Evolutionary conservation across 208 protist genomes (phyloP), one percentile per base, ranked within the genome.

Genomic region (Angomonas desouzai): DNA sequence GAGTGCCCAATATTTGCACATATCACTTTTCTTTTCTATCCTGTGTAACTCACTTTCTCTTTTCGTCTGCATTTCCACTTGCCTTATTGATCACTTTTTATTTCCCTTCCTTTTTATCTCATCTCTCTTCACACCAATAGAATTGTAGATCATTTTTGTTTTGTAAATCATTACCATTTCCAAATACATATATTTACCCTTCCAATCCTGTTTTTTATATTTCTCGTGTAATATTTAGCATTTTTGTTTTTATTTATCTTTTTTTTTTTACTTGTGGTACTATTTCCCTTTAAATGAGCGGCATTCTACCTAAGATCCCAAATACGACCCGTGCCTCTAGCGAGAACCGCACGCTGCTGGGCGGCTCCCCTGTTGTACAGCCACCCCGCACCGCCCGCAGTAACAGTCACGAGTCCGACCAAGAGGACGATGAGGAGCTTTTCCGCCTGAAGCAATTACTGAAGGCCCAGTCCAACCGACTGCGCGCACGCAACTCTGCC

Each of bases 391-490:
- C 28, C 32, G 55, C 18, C 28, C 47, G 20, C 36, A 28, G 34
- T 40, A 28, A 48, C 45, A 45, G 45, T 38, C 38, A 48, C 30
- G 40, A 60, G 25, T 58, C 25, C 64, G 32, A 30, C 36, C 34
- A 48, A n/a, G 56, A 11, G 36, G 56, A 45, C 16, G 62, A 69
- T 32, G 63, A 77, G 43, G 85, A 92, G 73, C 65, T 92, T 53
- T 58, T 70, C 34, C 47, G 53, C 2, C 62, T 92, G 23, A 83
- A 83, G 62, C 11, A 55, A 18, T 70, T 89, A n/a, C 66, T 88
- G 40, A 77, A 75, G 25, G 64, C 67, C 7, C 85, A 92, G 57
- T 69, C 75, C 11, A 55, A 64, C 10, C 85, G 81, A 2, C 65
- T 91, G 57, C 64, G 68, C 30, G 55, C 38, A 18, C 65, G 69